These are phyloP conservation scores for Heliamphora pulchella DNA, from an alignment of 179 eudicot species.

Conservation along the genomic window DNA sequence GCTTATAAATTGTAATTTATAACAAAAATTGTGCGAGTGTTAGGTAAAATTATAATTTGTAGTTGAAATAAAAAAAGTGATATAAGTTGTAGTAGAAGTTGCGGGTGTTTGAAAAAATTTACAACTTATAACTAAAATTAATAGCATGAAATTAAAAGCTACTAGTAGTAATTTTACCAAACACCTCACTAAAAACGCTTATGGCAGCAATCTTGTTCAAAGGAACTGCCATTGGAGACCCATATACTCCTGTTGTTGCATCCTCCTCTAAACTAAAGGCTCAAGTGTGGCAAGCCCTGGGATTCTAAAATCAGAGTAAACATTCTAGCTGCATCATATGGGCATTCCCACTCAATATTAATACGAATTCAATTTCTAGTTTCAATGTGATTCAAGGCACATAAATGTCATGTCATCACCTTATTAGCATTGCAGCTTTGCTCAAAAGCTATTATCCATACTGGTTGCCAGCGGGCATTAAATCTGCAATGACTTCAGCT, in stretches of 20 bases:
- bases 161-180: too few relatives aligned
- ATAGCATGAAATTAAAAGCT: too few relatives aligned
- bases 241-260: constrained; percentile 27
- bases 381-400: constrained; percentile 67
- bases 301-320: constrained; percentile 40
- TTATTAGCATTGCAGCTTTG: constrained; percentile 64
- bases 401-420: constrained; percentile 79
- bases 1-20: too few relatives aligned
- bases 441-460: constrained; percentile 56
- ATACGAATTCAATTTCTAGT: constrained; percentile 7
- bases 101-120: too few relatives aligned
- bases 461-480: constrained; percentile 72
- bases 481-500: constrained; percentile 69
- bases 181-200: constrained; percentile 21
- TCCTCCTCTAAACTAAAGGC: constrained; percentile 38
- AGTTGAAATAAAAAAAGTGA: not conserved
- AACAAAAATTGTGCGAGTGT: too few relatives aligned
- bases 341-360: constrained; percentile 26
- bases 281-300: constrained; percentile 34
- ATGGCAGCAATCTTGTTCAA: constrained; percentile 25
- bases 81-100: too few relatives aligned
- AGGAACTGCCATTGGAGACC: constrained; percentile 31
- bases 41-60: too few relatives aligned
- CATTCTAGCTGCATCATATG: constrained; percentile 31
- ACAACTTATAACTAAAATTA: too few relatives aligned